Evolutionary conservation across 768 basidiomycete genomes (phyloP).

Genomic region (Pseudohyphozyma bogoriensis): DNA sequence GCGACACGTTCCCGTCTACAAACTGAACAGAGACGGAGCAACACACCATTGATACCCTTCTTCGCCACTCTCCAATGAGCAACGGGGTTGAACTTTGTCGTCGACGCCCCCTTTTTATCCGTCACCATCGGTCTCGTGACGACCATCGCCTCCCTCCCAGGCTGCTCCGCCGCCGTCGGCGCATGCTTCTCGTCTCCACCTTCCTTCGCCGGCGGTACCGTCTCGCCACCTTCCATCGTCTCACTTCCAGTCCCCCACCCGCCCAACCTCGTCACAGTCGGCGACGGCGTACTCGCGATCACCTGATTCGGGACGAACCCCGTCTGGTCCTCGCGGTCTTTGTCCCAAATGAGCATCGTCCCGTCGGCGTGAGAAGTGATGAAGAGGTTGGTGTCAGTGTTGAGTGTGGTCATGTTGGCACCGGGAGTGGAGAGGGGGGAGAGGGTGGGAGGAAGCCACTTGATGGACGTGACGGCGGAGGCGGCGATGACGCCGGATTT

Average conservation of each 20-base stretch:
- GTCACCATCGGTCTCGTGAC: slow-evolving; percentile 27
- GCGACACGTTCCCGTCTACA: not conserved
- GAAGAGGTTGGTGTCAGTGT: slow-evolving; percentile 60
- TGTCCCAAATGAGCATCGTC: slow-evolving; percentile 79
- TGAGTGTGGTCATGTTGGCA: not conserved
- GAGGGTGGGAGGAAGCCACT: slow-evolving; percentile 68
- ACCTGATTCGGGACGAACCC: slow-evolving; percentile 34
- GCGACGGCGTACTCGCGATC: not conserved
- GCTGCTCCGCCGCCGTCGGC: slow-evolving; percentile 48
- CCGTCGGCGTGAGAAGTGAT: slow-evolving; percentile 82
- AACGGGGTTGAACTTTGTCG: slow-evolving; percentile 57
- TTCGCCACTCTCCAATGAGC: slow-evolving; percentile 77
- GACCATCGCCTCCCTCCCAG: slow-evolving; percentile 29
- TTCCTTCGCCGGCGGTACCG: slow-evolving; percentile 42
- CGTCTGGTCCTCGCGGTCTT: slow-evolving; percentile 64
- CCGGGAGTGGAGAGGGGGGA: not conserved
- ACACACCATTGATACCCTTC: slow-evolving; percentile 60
- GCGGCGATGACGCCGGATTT: slow-evolving; percentile 62
- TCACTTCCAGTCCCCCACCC: slow-evolving; percentile 14
- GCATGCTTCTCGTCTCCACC: slow-evolving; percentile 58
- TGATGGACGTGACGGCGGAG: slow-evolving; percentile 77
- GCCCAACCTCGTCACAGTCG: not conserved
- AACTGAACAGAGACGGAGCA: not conserved
- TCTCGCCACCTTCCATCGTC: slow-evolving; percentile 1
- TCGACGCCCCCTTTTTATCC: slow-evolving; percentile 62